Conservation (phyloP, 371 early-diverging fungal species). For the Rhizopus arrhizus region DNA sequence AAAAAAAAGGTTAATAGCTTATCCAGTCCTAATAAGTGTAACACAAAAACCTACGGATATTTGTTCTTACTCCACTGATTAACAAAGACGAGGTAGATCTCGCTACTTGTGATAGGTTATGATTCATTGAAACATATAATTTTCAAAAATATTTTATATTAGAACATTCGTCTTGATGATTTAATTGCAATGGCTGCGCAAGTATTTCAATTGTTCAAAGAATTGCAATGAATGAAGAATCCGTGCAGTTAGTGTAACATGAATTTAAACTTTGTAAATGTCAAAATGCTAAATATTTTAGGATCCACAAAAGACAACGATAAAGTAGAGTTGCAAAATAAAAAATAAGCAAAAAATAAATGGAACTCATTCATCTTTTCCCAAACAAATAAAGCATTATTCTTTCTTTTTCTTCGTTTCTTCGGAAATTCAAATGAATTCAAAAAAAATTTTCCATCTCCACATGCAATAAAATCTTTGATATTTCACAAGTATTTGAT, state of each 20-base stretch:
- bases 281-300: neutral
- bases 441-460: slow-evolving; percentile 9
- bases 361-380: too few species aligned
- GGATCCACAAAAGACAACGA: neutral
- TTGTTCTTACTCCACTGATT: neutral
- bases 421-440: slow-evolving; percentile 3
- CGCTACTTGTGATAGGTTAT: too few species aligned
- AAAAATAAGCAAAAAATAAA: neutral
- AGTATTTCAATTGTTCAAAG: neutral
- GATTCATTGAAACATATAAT: too few species aligned
- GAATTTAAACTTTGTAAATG: neutral
- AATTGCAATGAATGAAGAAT: neutral
- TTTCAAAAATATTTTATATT: too few species aligned
- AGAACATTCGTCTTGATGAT: too few species aligned
- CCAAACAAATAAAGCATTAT: neutral
- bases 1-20: too few species aligned
- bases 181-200: too few species aligned
- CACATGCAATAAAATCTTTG: slow-evolving; percentile 6
- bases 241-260: neutral
- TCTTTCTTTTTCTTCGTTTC: neutral
- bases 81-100: too few species aligned
- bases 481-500: neutral
- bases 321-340: neutral
- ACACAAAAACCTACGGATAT: too few species aligned
- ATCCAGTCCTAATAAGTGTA: too few species aligned